These are phyloP conservation scores for Tetrahymena elliotti DNA, from an alignment of 73 alveolate species.

Conservation along the genomic window DNA sequence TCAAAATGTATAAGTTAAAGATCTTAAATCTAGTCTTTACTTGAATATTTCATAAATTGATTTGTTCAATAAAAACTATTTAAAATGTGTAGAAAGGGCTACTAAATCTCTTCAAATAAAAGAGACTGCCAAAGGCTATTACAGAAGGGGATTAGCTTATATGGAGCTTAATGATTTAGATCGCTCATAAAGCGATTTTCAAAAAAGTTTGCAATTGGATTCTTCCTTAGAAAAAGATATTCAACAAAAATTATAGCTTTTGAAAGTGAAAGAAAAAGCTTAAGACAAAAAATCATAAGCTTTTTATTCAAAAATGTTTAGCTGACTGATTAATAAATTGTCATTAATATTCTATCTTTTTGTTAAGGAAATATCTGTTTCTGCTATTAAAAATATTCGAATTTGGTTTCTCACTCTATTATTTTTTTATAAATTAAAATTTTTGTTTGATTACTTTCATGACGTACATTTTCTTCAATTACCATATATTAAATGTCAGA, in stretches of 20 bases:
- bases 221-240: background rate
- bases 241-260: background rate
- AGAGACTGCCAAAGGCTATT: background rate
- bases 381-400: too few relatives aligned
- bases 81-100: background rate
- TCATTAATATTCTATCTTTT: too few relatives aligned
- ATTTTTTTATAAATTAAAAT: too few relatives aligned
- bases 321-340: background rate
- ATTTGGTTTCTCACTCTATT: too few relatives aligned
- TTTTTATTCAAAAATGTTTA: background rate
- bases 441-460: too few relatives aligned
- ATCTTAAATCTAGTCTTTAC: background rate
- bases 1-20: background rate
- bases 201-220: background rate
- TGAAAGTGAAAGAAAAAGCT: background rate
- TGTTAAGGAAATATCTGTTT: too few relatives aligned
- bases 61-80: background rate
- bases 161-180: background rate
- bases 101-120: background rate
- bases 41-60: background rate
- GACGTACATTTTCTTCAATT: too few relatives aligned
- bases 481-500: too few relatives aligned
- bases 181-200: background rate
- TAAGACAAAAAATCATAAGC: background rate
- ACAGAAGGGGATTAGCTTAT: background rate